phyloP scores from a whole-genome alignment of 1,284 basidiomycete species.

The Ustilago curta region DNA sequence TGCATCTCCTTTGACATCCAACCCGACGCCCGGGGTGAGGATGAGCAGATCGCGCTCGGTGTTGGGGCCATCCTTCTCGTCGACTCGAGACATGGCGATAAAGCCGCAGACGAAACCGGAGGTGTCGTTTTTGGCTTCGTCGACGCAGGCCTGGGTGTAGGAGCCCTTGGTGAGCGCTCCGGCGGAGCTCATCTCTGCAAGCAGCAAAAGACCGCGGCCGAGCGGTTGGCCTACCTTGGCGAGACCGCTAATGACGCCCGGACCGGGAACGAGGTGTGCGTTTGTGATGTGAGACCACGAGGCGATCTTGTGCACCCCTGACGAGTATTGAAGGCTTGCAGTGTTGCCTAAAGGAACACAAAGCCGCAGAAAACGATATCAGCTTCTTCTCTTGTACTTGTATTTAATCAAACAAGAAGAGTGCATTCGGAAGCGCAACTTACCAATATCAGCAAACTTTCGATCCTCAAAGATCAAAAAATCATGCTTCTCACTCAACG shows the following conservation, averaged over 20 bases:
- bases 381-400: not conserved
- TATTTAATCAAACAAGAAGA: too few species aligned
- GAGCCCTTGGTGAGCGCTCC: slow-evolving; percentile 85
- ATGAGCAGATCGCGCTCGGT: slow-evolving; percentile 81
- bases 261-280: slow-evolving; percentile 91
- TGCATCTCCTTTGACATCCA: slow-evolving; percentile 83
- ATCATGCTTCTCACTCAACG: slow-evolving; percentile 83
- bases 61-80: slow-evolving; percentile 69
- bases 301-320: slow-evolving; percentile 92
- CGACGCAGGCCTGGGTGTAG: slow-evolving; percentile 87
- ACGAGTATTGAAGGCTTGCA: slow-evolving; percentile 91
- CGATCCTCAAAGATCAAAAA: slow-evolving; percentile 98
- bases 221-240: slow-evolving; percentile 85
- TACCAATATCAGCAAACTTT: slow-evolving; percentile 99
- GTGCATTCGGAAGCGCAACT: slow-evolving; percentile 10
- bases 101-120: slow-evolving; percentile 73
- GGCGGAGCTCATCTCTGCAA: slow-evolving; percentile 96
- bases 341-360: slow-evolving; percentile 81
- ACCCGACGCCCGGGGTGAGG: slow-evolving; percentile 90
- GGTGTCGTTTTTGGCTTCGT: slow-evolving; percentile 66
- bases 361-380: not conserved
- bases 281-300: slow-evolving; percentile 98
- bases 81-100: slow-evolving; percentile 78
- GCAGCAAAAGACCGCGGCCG: slow-evolving; percentile 85
- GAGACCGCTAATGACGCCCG: slow-evolving; percentile 89